Percentiles rank a stretch among this genome's conserved stretches.
phyloP scores from a whole-genome alignment of 208 protist species.

The Trichomonas vaginalis region DNA sequence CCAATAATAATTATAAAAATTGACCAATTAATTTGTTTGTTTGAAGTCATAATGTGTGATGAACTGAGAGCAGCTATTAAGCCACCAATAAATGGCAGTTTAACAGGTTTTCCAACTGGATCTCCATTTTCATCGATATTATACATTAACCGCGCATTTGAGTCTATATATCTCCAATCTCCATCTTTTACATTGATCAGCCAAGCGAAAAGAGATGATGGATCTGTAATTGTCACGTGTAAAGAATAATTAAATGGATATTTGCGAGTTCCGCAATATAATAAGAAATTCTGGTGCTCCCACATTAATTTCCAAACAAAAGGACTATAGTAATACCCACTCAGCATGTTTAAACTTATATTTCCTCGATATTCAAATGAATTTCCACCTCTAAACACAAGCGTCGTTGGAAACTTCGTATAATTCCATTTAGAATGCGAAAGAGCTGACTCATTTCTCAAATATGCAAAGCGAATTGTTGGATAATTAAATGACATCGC shows the following conservation, averaged over 20 bases:
- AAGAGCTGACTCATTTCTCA: not conserved
- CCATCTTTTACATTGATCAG: not conserved
- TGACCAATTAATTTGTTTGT: not conserved
- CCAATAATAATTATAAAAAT: not conserved
- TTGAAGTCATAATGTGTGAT: not conserved
- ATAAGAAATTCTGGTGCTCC: not conserved
- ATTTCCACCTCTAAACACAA: not conserved
- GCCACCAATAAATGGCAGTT: not conserved
- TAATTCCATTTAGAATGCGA: not conserved
- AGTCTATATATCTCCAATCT: not conserved
- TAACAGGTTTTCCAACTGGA: not conserved
- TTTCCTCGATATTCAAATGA: not conserved
- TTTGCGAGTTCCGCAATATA: not conserved
- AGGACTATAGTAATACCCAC: not conserved
- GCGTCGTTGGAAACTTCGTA: not conserved
- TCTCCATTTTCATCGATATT: not conserved
- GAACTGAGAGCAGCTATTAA: not conserved
- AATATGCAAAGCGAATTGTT: not conserved
- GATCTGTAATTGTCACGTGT: not conserved
- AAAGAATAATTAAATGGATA: not conserved
- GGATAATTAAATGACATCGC: not conserved
- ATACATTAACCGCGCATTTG: not conserved
- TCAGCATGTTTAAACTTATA: not conserved
- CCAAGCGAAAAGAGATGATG: not conserved
- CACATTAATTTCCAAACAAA: not conserved